phyloP scores from a whole-genome alignment of 75 land plant species.

The Pinus taeda region DNA sequence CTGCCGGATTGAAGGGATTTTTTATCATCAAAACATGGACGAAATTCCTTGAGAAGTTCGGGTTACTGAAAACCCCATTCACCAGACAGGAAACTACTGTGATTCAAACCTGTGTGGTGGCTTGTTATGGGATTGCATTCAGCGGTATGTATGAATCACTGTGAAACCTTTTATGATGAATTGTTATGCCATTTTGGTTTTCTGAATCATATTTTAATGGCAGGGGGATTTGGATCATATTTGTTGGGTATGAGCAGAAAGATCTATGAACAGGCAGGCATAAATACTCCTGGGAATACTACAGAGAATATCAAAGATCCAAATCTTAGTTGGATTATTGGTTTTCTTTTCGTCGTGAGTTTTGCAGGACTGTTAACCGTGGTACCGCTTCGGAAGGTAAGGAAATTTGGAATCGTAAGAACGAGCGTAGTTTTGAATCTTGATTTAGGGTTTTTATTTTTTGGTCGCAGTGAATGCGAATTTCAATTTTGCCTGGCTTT shows the following conservation, averaged over 20 bases:
- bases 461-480: neutral
- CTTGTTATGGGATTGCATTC: conserved; percentile 72
- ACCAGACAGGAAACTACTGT: conserved; percentile 85
- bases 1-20: conserved; percentile 73
- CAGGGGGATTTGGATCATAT: conserved; percentile 90
- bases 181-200: neutral
- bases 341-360: conserved; percentile 57
- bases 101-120: conserved; percentile 81
- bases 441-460: neutral
- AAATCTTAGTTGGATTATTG: conserved; percentile 61
- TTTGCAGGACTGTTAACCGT: conserved; percentile 68
- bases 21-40: conserved; percentile 59
- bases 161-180: neutral
- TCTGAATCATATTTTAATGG: neutral
- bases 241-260: conserved; percentile 55
- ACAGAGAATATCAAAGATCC: conserved; percentile 42
- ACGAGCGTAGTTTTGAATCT: neutral
- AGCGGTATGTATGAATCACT: conserved; percentile 31
- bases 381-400: conserved; percentile 69
- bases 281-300: conserved; percentile 10
- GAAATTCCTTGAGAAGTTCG: conserved; percentile 22
- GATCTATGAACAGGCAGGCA: too few species aligned
- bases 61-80: conserved; percentile 53
- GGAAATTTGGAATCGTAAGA: neutral
- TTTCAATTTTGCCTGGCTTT: neutral